Evolutionary conservation across 164 flowering plant genomes (phyloP).

Genomic region (Warburgia ugandensis): DNA sequence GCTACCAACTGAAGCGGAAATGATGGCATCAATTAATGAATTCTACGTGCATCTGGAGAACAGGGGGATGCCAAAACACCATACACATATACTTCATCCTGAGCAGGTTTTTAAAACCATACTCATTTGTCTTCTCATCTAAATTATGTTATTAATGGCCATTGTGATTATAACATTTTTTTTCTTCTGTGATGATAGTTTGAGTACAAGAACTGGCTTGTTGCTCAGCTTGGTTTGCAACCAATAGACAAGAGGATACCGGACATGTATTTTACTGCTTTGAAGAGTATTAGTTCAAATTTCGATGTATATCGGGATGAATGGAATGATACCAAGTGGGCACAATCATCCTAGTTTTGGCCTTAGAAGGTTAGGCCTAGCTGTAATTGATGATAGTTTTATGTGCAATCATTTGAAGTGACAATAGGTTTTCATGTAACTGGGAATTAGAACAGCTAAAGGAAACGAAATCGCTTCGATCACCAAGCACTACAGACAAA

Average conservation of each 20-base stretch:
- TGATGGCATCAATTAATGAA: constrained; percentile 45
- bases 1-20: constrained; percentile 56
- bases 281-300: constrained; percentile 15
- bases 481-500: too few relatives aligned
- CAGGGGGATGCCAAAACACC: constrained; percentile 46
- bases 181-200: constrained; percentile 31
- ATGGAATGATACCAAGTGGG: constrained; percentile 52
- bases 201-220: constrained; percentile 70
- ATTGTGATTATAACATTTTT: neutral
- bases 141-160: neutral
- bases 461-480: too few relatives aligned
- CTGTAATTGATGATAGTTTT: too few relatives aligned
- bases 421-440: too few relatives aligned
- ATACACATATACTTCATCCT: constrained; percentile 37
- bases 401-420: too few relatives aligned
- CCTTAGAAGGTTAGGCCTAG: too few relatives aligned
- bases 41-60: constrained; percentile 47
- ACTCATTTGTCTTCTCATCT: neutral
- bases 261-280: constrained; percentile 31
- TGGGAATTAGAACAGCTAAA: too few relatives aligned
- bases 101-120: constrained; percentile 35
- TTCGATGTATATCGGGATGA: constrained; percentile 61
- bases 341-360: too few relatives aligned
- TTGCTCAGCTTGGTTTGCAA: constrained; percentile 34
- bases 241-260: constrained; percentile 58